Conservation (phyloP, 2,329 filamentous ascomycete genomes). For the Huntiella bhutanensis region DNA sequence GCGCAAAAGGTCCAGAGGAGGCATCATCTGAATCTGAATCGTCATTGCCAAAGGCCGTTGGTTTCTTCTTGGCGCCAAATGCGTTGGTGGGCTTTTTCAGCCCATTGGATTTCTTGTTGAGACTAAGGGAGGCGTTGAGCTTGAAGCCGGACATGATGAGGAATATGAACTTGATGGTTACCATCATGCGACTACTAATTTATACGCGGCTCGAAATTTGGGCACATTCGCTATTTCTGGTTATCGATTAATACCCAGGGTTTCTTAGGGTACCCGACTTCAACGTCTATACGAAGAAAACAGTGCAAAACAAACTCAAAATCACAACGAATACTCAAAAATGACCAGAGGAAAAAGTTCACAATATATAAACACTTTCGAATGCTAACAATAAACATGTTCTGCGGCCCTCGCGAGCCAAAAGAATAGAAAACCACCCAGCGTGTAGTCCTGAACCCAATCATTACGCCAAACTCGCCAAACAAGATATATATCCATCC, state of each 20-base stretch:
- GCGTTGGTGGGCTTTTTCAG: slow-evolving; percentile 32
- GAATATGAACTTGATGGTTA: background rate
- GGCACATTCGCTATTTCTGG: no score
- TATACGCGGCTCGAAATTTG: no score
- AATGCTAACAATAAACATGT: background rate
- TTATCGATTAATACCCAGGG: no score
- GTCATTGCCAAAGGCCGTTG: slow-evolving; percentile 31
- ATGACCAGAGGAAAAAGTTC: slow-evolving; percentile 4
- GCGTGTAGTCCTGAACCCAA: background rate
- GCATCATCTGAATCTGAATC: slow-evolving; percentile 35
- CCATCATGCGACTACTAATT: no score
- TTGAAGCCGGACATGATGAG: slow-evolving; percentile 28
- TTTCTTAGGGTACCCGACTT: no score
- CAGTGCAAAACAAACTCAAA: no score
- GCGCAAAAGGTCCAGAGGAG: slow-evolving; percentile 14
- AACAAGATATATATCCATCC: slow-evolving; percentile 3
- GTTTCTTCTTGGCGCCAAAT: slow-evolving; percentile 16
- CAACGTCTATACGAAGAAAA: no score
- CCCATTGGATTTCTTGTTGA: slow-evolving; percentile 34
- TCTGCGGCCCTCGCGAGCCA: background rate
- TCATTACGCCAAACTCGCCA: slow-evolving; percentile 8
- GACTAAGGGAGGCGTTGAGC: slow-evolving; percentile 37
- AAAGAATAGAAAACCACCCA: slow-evolving; percentile 4
- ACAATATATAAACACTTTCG: slow-evolving; percentile 7
- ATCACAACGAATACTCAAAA: background rate